Base-by-base conservation (phyloP, 305 asterid genomes). In the Andrographis paniculata region DNA sequence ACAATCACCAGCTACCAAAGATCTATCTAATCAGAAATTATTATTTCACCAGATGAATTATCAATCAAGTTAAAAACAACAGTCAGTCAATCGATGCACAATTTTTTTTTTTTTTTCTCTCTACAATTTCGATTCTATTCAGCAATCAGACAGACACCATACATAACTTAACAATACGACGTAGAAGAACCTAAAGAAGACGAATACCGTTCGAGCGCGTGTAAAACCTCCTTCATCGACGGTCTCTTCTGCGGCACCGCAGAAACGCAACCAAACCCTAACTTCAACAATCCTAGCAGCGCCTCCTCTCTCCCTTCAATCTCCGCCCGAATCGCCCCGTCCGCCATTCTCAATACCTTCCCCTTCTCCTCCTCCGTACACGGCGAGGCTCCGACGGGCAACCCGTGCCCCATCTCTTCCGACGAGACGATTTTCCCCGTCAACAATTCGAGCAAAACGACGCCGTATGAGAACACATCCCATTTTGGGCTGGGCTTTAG, bases 391-490 rank as follows among this genome's bases (percentile, higher is more conserved):
- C 74, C 87, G 1, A 56, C 18, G 8, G 54, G 61, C 16, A 69
- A 51, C 0, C 71, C 79, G 0, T 75, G 77, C 0, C 79, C 76
- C 42, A 58, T 67, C 17, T 91, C 99, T 1, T 84, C 94, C 4
- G 95, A 70, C 1, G 62, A 66, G 0, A 76, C 57, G 22, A 87
- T 74, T 41, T 83, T 84, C 0, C 95, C 99, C 0, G 93, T 82
- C 17, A 91, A 36, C 48, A 91, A 17, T 33, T 91, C 99, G 0
- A 91, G 73, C 59, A 91, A 51, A 33, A 83, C 75, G 0, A 83
- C 86, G 0, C 99, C 99, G 49, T 78, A 86, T 0, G 99, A 66
- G 58, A 69, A 91, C 14, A 91, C 94, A 7, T 91, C 99, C 95
- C 96, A 87, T 55, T 91, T 91, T 0, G 94, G 74, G 60, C 61